Base-by-base conservation (phyloP, 2,329 filamentous ascomycete genomes). In the Microdochium paspali region DNA sequence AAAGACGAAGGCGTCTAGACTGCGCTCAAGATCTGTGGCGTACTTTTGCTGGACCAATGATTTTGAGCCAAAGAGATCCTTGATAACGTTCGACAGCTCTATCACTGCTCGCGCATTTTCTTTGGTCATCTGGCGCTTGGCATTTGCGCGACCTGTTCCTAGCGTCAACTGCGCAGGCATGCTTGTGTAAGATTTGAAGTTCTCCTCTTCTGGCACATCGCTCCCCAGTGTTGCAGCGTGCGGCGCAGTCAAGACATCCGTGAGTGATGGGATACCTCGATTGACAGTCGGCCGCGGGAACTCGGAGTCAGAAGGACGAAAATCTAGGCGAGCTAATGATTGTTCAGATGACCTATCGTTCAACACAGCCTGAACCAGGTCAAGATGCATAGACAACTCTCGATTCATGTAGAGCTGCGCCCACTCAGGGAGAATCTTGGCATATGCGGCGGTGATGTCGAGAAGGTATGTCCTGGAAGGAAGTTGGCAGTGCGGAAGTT, bases 401-500 rank as follows among this genome's bases (percentile, higher is more conserved):
- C 64, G 50, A 42, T 81, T 81, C 4, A 68, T 62, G n/a, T 64
- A 69, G 0, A 77, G 53, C 0, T 70, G 66, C 4, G 59, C 51
- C 76, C 76, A 81, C 45, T 77, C 70, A 0, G 65, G 65, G 0
- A 54, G 51, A 13, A 80, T 56, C 0, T 57, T 53, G 0, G 61
- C 52, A 1, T 77, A 31, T 3, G 73, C 74, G 10, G 58, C 50
- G 0, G 50, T 31, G 6, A 65, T 21, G 49, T 76, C 56, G 1
- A 80, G 24, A 2, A 67, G 44, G 3, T 64, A 55, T 1, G 48
- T 46, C 2, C 50, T 51, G 2, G 50, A 44, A 7, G 72, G 56
- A 0, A 55, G 53, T 0, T 56, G 50, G 1, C 64, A 18, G 0
- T 56, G 58, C 1, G 69, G 67, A 7, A 62, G 54, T 0, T 50